These are phyloP conservation scores for Berberis thunbergii DNA, from an alignment of 164 flowering plant species.

Conservation along the genomic window DNA sequence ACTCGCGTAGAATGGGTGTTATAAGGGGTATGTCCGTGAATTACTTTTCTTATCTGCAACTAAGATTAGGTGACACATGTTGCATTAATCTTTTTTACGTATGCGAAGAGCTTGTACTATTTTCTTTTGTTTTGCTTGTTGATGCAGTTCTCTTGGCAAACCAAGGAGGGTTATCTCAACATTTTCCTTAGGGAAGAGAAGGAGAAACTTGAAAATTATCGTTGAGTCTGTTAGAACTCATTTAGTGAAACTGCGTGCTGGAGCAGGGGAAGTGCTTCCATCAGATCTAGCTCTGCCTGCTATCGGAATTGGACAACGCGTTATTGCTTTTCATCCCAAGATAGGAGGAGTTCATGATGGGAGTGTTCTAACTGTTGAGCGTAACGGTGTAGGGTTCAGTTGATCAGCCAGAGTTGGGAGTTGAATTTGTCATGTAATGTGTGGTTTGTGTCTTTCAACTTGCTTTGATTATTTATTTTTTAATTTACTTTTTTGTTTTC, in stretches of 20 bases:
- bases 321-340: slow-evolving; percentile 83
- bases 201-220: slow-evolving; percentile 73
- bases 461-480: neutral
- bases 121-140: neutral
- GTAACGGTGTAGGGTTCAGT: slow-evolving; percentile 78
- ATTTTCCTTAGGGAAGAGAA: slow-evolving; percentile 72
- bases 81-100: neutral
- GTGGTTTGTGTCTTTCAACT: neutral
- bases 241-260: slow-evolving; percentile 64
- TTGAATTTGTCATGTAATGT: slow-evolving; percentile 72
- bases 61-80: no score
- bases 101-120: neutral
- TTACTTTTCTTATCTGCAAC: neutral
- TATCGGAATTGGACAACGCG: slow-evolving; percentile 80
- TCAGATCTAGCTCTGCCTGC: slow-evolving; percentile 78
- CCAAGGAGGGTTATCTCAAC: slow-evolving; percentile 81
- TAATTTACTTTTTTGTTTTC: neutral
- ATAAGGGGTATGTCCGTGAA: slow-evolving; percentile 54
- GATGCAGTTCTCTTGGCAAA: slow-evolving; percentile 86
- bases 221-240: slow-evolving; percentile 80
- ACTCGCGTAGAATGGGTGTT: slow-evolving; percentile 97
- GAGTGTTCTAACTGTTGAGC: slow-evolving; percentile 74
- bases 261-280: slow-evolving; percentile 73
- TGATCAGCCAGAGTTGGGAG: slow-evolving; percentile 75
- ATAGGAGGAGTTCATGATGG: slow-evolving; percentile 87